A percentile compares a stretch with the other conserved stretches of the same genome.
These are phyloP conservation scores for Xylariaceae sp. DNA, from an alignment of 2,329 filamentous ascomycete genomes.

Conservation along the genomic window DNA sequence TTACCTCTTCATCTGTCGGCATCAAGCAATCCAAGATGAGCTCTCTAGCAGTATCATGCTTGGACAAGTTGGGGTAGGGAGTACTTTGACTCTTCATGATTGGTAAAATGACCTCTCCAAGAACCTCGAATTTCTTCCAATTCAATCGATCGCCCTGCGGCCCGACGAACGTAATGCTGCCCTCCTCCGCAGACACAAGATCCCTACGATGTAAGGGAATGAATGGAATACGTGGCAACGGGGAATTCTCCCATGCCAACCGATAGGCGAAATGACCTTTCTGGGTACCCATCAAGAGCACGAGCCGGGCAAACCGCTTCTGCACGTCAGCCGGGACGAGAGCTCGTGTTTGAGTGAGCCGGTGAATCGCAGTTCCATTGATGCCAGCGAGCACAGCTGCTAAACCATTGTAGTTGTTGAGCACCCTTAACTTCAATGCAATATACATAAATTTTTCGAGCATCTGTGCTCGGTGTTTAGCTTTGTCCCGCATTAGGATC, in stretches of 20 bases:
- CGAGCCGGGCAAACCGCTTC: constrained; percentile 86
- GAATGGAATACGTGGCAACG: constrained; percentile 88
- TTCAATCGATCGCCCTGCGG: constrained; percentile 79
- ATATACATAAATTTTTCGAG: constrained; percentile 96
- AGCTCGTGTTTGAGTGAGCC: constrained; percentile 79
- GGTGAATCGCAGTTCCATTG: constrained; percentile 85
- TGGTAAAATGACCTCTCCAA: constrained; percentile 88
- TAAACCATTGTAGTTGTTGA: constrained; percentile 97
- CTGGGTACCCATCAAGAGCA: constrained; percentile 90
- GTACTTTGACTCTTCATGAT: constrained; percentile 91
- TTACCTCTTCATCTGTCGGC: constrained; percentile 85
- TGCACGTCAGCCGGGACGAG: constrained; percentile 74
- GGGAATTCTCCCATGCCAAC: constrained; percentile 96
- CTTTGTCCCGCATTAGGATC: constrained; percentile 89
- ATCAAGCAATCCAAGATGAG: constrained; percentile 84
- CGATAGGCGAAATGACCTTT: constrained; percentile 95
- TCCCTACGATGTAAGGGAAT: constrained; percentile 89
- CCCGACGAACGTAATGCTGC: constrained; percentile 87
- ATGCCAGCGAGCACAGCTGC: constrained; percentile 94
- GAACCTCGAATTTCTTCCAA: constrained; percentile 97
- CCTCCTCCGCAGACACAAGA: constrained; percentile 89
- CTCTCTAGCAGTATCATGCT: constrained; percentile 73
- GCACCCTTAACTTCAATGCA: constrained; percentile 80
- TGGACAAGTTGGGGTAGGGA: constrained; percentile 75
- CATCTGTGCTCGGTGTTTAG: constrained; percentile 90